These are phyloP conservation scores for Jackrogersella minutella DNA, from an alignment of 495 filamentous ascomycete species.

Conservation along the genomic window DNA sequence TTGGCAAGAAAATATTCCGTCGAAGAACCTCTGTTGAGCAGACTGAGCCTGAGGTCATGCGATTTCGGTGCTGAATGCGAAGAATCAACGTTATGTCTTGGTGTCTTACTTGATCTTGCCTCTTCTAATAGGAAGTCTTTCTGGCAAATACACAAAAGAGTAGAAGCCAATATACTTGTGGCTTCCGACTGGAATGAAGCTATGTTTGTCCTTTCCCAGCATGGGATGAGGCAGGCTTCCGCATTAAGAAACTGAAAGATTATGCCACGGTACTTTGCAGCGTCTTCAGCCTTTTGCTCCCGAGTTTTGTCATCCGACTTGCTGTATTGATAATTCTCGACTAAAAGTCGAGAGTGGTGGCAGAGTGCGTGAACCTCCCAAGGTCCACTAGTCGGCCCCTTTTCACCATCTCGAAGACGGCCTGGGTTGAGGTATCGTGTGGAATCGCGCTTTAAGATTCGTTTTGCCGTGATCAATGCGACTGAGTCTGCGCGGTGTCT, in stretches of 20 bases:
- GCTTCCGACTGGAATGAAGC: constrained; percentile 24
- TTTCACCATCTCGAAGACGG: background rate
- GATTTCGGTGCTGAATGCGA: background rate
- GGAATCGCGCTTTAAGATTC: constrained; percentile 8
- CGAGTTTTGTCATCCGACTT: background rate
- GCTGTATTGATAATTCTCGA: constrained; percentile 15
- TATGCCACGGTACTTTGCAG: background rate
- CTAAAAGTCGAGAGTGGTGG: constrained; percentile 30
- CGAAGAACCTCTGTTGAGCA: background rate
- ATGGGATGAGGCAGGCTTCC: constrained; percentile 22
- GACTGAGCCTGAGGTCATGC: background rate
- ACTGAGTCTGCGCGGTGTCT: background rate
- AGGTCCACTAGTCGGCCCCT: constrained; percentile 10
- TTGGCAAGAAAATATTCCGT: background rate
- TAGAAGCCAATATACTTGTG: constrained; percentile 21
- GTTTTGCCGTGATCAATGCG: constrained; percentile 14
- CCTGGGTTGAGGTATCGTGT: constrained; percentile 15
- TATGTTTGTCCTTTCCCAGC: constrained; percentile 28
- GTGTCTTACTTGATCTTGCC: background rate
- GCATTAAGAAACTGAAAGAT: constrained; percentile 21
- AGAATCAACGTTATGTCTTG: too few relatives aligned
- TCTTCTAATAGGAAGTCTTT: background rate
- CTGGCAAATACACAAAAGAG: constrained; percentile 16
- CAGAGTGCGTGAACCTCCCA: constrained; percentile 38
- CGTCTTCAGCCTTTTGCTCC: constrained; percentile 13